Evolutionary conservation across 108 stramenopile genomes (phyloP).

Genomic region (Tribonema minus): DNA sequence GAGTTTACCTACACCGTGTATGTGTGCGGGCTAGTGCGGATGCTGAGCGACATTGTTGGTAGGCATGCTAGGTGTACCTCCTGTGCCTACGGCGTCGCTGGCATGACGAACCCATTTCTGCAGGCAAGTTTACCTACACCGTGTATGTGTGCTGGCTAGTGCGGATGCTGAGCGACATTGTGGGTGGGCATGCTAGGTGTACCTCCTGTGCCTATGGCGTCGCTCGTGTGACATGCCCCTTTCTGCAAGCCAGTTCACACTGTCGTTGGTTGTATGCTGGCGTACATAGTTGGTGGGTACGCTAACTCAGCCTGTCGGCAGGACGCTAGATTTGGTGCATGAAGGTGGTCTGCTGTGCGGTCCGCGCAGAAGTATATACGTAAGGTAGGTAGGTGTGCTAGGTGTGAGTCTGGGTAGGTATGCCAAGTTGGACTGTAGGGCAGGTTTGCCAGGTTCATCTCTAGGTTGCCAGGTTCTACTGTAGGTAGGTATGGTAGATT

Average conservation of each 20-base stretch:
- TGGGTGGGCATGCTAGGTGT: conserved; percentile 78
- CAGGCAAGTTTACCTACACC: too few relatives aligned
- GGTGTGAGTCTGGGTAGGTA: too few relatives aligned
- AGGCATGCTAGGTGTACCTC: conserved; percentile 78
- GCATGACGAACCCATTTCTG: conserved; percentile 89
- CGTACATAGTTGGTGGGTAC: conserved; percentile 87
- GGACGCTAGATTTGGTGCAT: too few relatives aligned
- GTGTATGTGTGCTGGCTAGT: conserved; percentile 85
- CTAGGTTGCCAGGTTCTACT: too few relatives aligned
- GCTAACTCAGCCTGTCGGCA: conserved; percentile 79
- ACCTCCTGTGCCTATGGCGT: conserved; percentile 91
- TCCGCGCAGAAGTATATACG: too few relatives aligned
- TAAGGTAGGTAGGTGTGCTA: too few relatives aligned
- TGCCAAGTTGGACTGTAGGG: too few relatives aligned
- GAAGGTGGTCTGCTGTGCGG: too few relatives aligned
- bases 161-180: conserved; percentile 81
- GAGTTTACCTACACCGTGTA: too few relatives aligned
- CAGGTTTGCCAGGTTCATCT: too few relatives aligned
- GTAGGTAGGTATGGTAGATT: too few relatives aligned
- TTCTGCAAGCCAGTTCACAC: conserved; percentile 81
- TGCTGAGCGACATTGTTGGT: conserved; percentile 87
- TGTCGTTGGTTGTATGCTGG: conserved; percentile 80
- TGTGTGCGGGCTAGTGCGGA: conserved; percentile 81
- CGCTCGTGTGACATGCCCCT: conserved; percentile 88
- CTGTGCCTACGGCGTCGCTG: conserved; percentile 89